Evolutionary conservation across 2,329 filamentous ascomycete species (phyloP).

Genomic region (Pseudogymnoascus sp.): DNA sequence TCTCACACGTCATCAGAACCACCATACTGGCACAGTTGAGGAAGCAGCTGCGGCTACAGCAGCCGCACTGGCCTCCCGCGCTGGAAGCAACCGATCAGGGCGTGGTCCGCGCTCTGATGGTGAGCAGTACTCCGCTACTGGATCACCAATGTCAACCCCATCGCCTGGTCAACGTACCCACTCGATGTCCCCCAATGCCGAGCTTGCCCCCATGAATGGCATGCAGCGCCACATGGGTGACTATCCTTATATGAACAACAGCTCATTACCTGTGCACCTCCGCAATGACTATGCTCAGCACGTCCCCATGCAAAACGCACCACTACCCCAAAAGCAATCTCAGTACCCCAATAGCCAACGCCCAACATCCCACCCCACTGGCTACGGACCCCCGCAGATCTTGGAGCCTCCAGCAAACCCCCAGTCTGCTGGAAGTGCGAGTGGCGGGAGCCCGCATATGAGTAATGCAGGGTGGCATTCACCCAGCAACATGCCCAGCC

Average conservation of each 20-base stretch:
- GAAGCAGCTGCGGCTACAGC: slow-evolving; percentile 85
- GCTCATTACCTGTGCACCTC: slow-evolving; percentile 73
- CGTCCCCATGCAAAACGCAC: slow-evolving; percentile 51
- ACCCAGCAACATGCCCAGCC: slow-evolving; percentile 51
- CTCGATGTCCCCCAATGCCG: slow-evolving; percentile 71
- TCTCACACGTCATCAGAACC: slow-evolving; percentile 88
- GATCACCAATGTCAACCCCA: slow-evolving; percentile 68
- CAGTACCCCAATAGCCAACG: slow-evolving; percentile 25
- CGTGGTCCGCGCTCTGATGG: slow-evolving; percentile 58
- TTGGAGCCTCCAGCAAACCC: slow-evolving; percentile 73
- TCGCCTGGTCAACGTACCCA: slow-evolving; percentile 66
- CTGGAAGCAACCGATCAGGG: slow-evolving; percentile 28
- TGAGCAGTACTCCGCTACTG: slow-evolving; percentile 61
- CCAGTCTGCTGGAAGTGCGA: slow-evolving; percentile 59
- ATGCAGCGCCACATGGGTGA: slow-evolving; percentile 44
- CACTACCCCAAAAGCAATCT: slow-evolving; percentile 39
- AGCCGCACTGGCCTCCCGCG: slow-evolving; percentile 60
- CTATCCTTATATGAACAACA: slow-evolving; percentile 69
- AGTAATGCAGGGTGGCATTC: slow-evolving; percentile 67
- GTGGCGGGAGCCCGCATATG: slow-evolving; percentile 74
- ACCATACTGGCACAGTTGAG: slow-evolving; percentile 90
- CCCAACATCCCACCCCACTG: slow-evolving; percentile 77
- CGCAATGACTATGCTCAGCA: slow-evolving; percentile 47
- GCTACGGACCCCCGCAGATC: slow-evolving; percentile 67
- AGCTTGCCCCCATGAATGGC: slow-evolving; percentile 64